Base-by-base conservation (phyloP, 2,329 filamentous ascomycete species). In the Dendryphion nanum region DNA sequence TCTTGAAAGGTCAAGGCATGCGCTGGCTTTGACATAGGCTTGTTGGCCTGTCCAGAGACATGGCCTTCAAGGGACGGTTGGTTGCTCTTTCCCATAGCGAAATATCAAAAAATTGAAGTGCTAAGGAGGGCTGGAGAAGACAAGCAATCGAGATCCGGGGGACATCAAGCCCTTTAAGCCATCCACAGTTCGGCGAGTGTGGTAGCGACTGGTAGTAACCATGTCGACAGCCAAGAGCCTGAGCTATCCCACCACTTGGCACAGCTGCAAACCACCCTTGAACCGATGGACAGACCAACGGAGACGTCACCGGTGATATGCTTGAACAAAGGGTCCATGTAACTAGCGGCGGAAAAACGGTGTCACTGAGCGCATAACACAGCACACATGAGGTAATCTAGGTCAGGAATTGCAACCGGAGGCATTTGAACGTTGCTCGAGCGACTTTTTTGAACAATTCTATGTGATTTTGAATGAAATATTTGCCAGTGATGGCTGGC, bases 11-110 rank as follows among this genome's bases (percentile, higher is more conserved):
- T 59, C 34, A 88, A 69, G 31, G 78, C 70, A 58, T 88, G 83
- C 6, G 83, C 80, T 12, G 82, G 82, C 29, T 62, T 48, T 12
- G 78, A 76, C 26, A 87, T 65, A 23, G 76, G 77, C 44, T 69
- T 72, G 48, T 74, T 75, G 16, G 67, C 58, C 51, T 73, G 71
- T 16, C 70, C 70, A 18, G 70, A 70, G 19, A 62, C 59, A 51
- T 71, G 69, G 39, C 55, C 56, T 44, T 51, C 59, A 35, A 65
- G 57, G 28, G 59, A 54, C 28, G 54, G 51, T 45, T 62, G 53
- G 31, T 49, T 35, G 44, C 64, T 63, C 50, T 60, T 63, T 49
- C 59, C 64, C 64, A 67, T 66, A 30, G 33, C 53, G 53, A 55
- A 46, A 50, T 47, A 44, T 30, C 40, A 36, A 36, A 43, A 40